A percentile compares a stretch with the other conserved stretches of the same genome.
These are phyloP conservation scores for Rhizopogon vinicolor DNA, from an alignment of 768 basidiomycete genomes.

Conservation along the genomic window DNA sequence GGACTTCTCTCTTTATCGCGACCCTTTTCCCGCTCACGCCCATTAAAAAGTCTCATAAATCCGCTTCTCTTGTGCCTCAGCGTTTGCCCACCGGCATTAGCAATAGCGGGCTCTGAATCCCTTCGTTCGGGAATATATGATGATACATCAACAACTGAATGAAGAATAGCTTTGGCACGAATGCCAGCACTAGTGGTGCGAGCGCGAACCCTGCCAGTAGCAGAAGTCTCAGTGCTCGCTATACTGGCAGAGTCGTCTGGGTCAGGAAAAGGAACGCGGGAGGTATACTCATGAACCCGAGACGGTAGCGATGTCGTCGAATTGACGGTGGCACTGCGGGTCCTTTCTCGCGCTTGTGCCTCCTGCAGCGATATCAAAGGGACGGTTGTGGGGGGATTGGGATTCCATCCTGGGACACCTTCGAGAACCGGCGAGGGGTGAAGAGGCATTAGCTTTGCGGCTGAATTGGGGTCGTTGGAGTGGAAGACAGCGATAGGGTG, in stretches of 20 bases:
- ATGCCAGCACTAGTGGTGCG: slow-evolving; percentile 61
- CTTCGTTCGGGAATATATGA: slow-evolving; percentile 29
- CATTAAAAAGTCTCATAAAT: slow-evolving; percentile 74
- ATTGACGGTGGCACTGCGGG: slow-evolving; percentile 45
- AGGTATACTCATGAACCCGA: slow-evolving; percentile 19
- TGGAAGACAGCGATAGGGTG: slow-evolving; percentile 43
- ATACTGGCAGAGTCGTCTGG: slow-evolving; percentile 23
- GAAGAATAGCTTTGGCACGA: slow-evolving; percentile 36
- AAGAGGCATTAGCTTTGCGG: slow-evolving; percentile 25
- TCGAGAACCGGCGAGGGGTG: slow-evolving; percentile 28
- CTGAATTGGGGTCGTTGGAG: slow-evolving; percentile 19
- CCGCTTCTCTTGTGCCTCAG: slow-evolving; percentile 79
- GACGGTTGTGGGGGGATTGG: slow-evolving; percentile 46
- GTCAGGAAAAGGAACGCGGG: slow-evolving; percentile 28
- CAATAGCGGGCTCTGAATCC: slow-evolving; percentile 33
- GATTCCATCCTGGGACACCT: slow-evolving; percentile 45
- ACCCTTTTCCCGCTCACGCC: slow-evolving; percentile 32
- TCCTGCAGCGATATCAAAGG: slow-evolving; percentile 74
- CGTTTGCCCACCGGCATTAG: slow-evolving; percentile 30
- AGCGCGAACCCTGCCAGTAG: slow-evolving; percentile 34
- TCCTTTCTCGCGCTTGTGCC: slow-evolving; percentile 63
- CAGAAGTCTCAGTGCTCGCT: slow-evolving; percentile 12
- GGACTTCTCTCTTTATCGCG: slow-evolving; percentile 31
- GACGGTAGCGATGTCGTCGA: slow-evolving; percentile 20
- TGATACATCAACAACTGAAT: slow-evolving; percentile 33